Base-by-base conservation (phyloP, 2,329 filamentous ascomycete genomes). In the Penicillium italicum region DNA sequence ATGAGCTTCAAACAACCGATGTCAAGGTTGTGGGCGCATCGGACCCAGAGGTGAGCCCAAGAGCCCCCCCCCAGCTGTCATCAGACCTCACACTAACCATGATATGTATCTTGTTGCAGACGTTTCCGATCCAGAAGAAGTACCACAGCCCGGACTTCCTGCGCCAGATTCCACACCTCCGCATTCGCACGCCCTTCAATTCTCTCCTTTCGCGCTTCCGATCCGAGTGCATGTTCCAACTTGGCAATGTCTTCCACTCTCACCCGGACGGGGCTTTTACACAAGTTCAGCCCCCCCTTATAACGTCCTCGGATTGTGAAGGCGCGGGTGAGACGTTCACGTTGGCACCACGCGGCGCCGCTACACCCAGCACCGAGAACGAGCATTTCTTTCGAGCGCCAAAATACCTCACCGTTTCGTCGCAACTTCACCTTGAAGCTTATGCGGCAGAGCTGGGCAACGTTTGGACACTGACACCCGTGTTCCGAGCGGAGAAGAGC, bases 271-370 rank as follows among this genome's bases (percentile, higher is more conserved):
- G 90, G 56, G 89, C 67, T 4, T 77, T 76, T 57, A 62, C 70
- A 9, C 76, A 97, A 74, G 90, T 90, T 8, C 93, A 97, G 64
- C 90, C 94, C 4, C 94, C 94, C 5, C 86, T 97, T 66, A 90
- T 99, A 67, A 97, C 94, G 1, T 97, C 93, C 0, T 96, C 93
- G 0, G 94, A 99, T 68, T 99, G 94, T 68, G 94, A 99, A 77
- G 94, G 94, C 4, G 94, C 92, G 2, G 94, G 94, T 0, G 92
- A 97, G 71, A 93, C 95, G 18, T 99, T 99, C 68, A 85, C 85
- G 10, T 78, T 97, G 36, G 71, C 79, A 20, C 79, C 83, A 22
- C 71, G 74, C 31, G 68, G 74, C 53, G 63, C 72, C 3, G 59
- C 33, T 50, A 56, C 44, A 37, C 57, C 64, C 53, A 68, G 65